Percentiles rank a stretch among this genome's conserved stretches.
These are phyloP conservation scores for Diplodia seriata DNA, from an alignment of 2,329 filamentous ascomycete species.

Conservation along the genomic window DNA sequence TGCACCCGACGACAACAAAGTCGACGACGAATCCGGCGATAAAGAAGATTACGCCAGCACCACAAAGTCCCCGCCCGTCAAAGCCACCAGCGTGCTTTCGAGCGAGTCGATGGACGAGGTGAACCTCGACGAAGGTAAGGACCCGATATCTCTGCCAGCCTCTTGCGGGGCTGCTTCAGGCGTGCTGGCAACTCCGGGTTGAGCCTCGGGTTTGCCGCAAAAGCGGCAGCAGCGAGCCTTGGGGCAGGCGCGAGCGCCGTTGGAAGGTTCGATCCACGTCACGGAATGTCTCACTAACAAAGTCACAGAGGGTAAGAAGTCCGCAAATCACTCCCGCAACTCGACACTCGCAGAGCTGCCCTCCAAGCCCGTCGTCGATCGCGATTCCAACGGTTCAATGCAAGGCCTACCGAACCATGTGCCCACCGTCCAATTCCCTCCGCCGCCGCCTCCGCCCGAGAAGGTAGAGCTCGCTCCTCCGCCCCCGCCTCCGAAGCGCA, in stretches of 20 bases:
- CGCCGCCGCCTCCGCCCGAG: slow-evolving; percentile 45
- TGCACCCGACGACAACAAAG: slow-evolving; percentile 40
- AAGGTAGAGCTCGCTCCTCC: slow-evolving; percentile 44
- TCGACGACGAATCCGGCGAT: slow-evolving; percentile 40
- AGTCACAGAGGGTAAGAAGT: slow-evolving; percentile 31
- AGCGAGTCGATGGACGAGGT: slow-evolving; percentile 67
- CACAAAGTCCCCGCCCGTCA: slow-evolving; percentile 28
- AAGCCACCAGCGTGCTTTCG: slow-evolving; percentile 23
- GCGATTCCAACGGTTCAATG: slow-evolving; percentile 44
- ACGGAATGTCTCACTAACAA: slow-evolving; percentile 31
- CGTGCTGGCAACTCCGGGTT: slow-evolving; percentile 1
- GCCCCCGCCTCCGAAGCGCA: slow-evolving; percentile 61
- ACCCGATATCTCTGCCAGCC: neutral
- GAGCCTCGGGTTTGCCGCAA: slow-evolving; percentile 9
- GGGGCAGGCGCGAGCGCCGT: slow-evolving; percentile 11
- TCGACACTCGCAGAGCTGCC: slow-evolving; percentile 24
- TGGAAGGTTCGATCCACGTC: slow-evolving; percentile 19
- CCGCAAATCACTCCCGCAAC: slow-evolving; percentile 28
- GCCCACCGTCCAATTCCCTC: slow-evolving; percentile 64
- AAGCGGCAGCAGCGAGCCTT: slow-evolving; percentile 5
- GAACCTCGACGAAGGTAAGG: slow-evolving; percentile 66
- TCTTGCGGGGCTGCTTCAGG: neutral
- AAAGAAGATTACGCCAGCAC: slow-evolving; percentile 33
- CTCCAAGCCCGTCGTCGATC: slow-evolving; percentile 20
- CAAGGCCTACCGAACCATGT: slow-evolving; percentile 76